Evolutionary conservation across 257 asterid genomes (phyloP), one percentile per base, ranked within the genome.

Genomic region (Solanum gracilifrons): DNA sequence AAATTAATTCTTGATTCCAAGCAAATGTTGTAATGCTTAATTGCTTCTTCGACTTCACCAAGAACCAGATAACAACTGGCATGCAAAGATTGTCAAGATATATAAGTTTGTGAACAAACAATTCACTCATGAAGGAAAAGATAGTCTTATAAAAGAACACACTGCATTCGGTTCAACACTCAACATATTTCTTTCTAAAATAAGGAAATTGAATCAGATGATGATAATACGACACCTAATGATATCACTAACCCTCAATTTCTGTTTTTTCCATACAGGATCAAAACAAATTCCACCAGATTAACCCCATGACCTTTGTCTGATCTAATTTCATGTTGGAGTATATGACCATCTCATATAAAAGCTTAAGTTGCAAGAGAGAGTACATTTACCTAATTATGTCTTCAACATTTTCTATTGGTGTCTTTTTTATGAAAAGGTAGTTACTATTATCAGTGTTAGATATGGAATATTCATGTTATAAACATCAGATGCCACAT

Each of bases 11-110:
- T 92, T 13, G 92, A 92, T 86, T 90, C 92, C 92, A 95, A 92
- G 92, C 98, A 95, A 85, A 90, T 90, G 62, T 82, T 87, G 90
- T 92, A 97, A 91, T 92, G 90, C 10, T 83, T 85, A 82, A 91
- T 90, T 0, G 99, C 99, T 69, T 93, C 94, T 87, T 93, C 94
- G 79, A 91, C 92, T 90, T 96, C 99, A 83, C 99, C 99, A 92
- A 97, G 89, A 51, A 93, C 85, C 89, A 97, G 92, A 92, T 93
- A 91, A 87, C 99, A 97, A 87, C 99, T 97, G 83, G 87, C 87
- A 83, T 80, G 36, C 80, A 48, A 75, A 66, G 37, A 58, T 82
- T 32, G 39, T 83, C 13, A 74, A 86, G 66, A 79, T 87, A 85
- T 33, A 74, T 4, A 23, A 66, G 55, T 74, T 51, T 27, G 51